Evolutionary conservation across 2,329 filamentous ascomycete species (phyloP).

Genomic region (Lecanoromycetidae sp.): DNA sequence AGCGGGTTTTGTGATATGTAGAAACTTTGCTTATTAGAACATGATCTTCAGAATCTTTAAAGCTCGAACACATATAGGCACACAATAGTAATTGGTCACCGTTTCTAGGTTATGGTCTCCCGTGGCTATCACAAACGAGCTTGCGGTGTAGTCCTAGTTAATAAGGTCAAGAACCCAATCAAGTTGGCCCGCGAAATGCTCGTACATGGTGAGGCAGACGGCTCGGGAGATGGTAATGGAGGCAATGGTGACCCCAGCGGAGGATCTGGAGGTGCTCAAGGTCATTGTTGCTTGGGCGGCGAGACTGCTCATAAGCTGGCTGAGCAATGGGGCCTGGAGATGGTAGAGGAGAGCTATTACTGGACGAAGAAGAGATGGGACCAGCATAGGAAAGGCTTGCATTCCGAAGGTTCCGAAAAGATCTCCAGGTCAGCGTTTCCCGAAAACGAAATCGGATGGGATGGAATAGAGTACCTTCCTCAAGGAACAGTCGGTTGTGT

Average conservation of each 20-base stretch:
- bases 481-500: conserved; percentile 80
- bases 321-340: conserved; percentile 47
- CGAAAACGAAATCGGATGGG: conserved; percentile 36
- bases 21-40: no score
- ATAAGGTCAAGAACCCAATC: conserved; percentile 67
- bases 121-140: conserved; percentile 60
- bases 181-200: conserved; percentile 60
- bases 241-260: conserved; percentile 18
- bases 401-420: conserved; percentile 15
- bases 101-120: conserved; percentile 58
- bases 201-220: conserved; percentile 50
- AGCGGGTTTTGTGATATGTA: no score
- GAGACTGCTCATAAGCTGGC: conserved; percentile 58
- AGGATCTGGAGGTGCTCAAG: conserved; percentile 39
- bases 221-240: conserved; percentile 25
- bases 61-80: neutral
- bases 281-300: conserved; percentile 59
- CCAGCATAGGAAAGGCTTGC: conserved; percentile 54
- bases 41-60: neutral
- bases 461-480: conserved; percentile 54
- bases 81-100: neutral
- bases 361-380: conserved; percentile 70
- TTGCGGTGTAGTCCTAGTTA: conserved; percentile 62
- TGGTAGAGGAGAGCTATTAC: conserved; percentile 60
- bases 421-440: neutral